Base-by-base conservation (phyloP, 2,329 filamentous ascomycete genomes). In the Ceratocystis alfenasii region DNA sequence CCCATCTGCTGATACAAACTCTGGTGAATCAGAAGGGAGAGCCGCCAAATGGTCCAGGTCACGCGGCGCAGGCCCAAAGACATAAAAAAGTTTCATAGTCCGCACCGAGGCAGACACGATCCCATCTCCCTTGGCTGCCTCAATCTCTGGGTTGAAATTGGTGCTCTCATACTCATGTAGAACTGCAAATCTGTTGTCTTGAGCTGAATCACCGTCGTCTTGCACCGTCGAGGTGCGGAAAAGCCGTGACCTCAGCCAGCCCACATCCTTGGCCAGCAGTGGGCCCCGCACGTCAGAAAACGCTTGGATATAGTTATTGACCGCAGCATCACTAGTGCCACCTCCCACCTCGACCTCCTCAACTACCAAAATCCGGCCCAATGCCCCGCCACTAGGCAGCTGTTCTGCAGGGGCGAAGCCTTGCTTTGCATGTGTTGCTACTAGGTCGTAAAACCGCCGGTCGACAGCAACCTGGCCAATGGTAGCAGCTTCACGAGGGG, bases 171-270 rank as follows among this genome's bases (percentile, higher is more conserved):
- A 95, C 69, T 95, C 90, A 73, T 93, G 87, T 41, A 95, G 78
- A 0, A 83, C 80, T 1, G 92, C 76, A 69, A 82, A 85, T 70
- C 84, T 83, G 0, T 80, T 78, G 4, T 78, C 75, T 25, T 80
- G 79, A 20, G 78, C 77, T 5, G 25, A 25, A 55, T 30, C 50
- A 30, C 76, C 72, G 5, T 81, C 77, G 65, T 87, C 84, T 1
- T 90, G 78, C 41, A 79, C 78, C 0, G 86, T 86, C 1, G 55
- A 48, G 2, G 87, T 88, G 67, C 83, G 81, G 74, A 87, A 91
- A 53, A 87, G 76, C 48, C 90, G 81, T 17, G 87, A 87, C 46
- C 90, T 84, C 67, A 88, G 76, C 89, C 90, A 95, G 3, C 90
- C 90, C 0, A 88, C 87, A 5, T 25, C 30, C 22, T 59, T 44